phyloP scores from a whole-genome alignment of 805 yeast genomes.

The Ogataea glucozyma region DNA sequence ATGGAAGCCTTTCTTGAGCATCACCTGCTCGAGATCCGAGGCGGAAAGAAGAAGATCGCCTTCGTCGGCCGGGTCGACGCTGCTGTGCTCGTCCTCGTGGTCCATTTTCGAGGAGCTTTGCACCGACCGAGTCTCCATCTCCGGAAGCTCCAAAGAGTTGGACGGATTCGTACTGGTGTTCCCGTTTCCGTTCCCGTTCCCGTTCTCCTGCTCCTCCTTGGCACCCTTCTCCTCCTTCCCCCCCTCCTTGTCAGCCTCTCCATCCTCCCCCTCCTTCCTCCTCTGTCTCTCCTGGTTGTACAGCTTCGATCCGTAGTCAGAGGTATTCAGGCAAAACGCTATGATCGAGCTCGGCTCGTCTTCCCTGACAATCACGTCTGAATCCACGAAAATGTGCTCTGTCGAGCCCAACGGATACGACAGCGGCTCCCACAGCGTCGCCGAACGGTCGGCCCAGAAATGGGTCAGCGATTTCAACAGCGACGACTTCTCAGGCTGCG shows the following conservation, averaged over 20 bases:
- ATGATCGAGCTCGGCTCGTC: constrained; percentile 95
- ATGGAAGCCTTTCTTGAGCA: constrained; percentile 87
- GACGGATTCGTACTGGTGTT: too few species aligned
- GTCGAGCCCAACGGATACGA: constrained; percentile 76
- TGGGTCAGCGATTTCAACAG: constrained; percentile 79
- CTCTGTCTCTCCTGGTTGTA: constrained; percentile 40
- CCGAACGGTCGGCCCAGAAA: constrained; percentile 97
- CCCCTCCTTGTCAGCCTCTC: too few species aligned
- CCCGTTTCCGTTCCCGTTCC: too few species aligned
- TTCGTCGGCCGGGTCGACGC: constrained; percentile 14
- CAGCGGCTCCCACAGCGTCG: constrained; percentile 91
- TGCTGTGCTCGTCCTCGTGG: background rate
- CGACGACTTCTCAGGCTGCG: constrained; percentile 68
- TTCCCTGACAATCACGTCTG: constrained; percentile 90
- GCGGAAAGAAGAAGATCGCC: constrained; percentile 8
- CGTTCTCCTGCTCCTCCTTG: background rate
- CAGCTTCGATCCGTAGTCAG: constrained; percentile 60
- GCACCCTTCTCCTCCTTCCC: background rate
- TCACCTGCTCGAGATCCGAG: constrained; percentile 56
- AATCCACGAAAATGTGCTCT: constrained; percentile 92
- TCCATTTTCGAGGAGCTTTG: background rate
- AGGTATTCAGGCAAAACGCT: constrained; percentile 86
- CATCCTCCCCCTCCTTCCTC: constrained; percentile 8
- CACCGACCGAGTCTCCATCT: background rate
- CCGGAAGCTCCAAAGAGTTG: too few species aligned